Percentiles rank a stretch among this genome's conserved stretches.
Evolutionary conservation across 352 stramenopile genomes (phyloP).

Genomic region (Pythium folliculosum): DNA sequence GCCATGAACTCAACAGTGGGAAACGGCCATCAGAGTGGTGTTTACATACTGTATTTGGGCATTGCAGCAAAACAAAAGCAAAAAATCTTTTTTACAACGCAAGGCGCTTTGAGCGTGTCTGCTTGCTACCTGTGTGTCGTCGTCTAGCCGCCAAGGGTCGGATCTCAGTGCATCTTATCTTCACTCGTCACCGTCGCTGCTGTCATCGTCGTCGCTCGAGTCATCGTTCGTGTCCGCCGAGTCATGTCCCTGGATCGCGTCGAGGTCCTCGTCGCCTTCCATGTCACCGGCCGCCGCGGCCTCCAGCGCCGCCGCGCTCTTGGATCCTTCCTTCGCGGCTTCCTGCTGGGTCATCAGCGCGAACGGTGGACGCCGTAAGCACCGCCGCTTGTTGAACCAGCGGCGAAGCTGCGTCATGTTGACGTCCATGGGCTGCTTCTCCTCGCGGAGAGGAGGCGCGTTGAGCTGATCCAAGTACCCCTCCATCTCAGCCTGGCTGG

Average conservation of each 20-base stretch:
- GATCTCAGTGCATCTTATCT: neutral
- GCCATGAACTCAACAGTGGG: too few relatives aligned
- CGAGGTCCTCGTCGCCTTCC: conserved; percentile 26
- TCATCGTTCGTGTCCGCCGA: conserved; percentile 44
- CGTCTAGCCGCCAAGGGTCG: neutral
- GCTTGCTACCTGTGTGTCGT: neutral
- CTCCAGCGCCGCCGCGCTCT: conserved; percentile 42
- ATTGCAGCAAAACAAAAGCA: neutral
- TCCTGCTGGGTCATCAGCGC: conserved; percentile 84
- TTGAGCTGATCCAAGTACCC: conserved; percentile 71
- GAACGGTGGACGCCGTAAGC: conserved; percentile 78
- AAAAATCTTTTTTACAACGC: neutral
- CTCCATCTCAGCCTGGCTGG: conserved; percentile 79
- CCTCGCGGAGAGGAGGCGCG: conserved; percentile 63
- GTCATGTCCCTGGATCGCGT: conserved; percentile 20
- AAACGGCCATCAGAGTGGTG: neutral
- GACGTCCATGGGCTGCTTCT: conserved; percentile 78
- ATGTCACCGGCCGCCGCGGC: conserved; percentile 24
- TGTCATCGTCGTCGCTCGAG: conserved; percentile 52
- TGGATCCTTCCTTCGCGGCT: conserved; percentile 55
- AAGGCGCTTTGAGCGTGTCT: neutral
- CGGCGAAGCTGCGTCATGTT: conserved; percentile 86
- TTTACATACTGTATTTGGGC: neutral
- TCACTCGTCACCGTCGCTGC: conserved; percentile 41
- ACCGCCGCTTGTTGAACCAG: conserved; percentile 88